Percentiles rank a stretch among this genome's conserved stretches.
Conservation (phyloP, 257 asterid genomes). For the Dorcoceras hygrometricum region DNA sequence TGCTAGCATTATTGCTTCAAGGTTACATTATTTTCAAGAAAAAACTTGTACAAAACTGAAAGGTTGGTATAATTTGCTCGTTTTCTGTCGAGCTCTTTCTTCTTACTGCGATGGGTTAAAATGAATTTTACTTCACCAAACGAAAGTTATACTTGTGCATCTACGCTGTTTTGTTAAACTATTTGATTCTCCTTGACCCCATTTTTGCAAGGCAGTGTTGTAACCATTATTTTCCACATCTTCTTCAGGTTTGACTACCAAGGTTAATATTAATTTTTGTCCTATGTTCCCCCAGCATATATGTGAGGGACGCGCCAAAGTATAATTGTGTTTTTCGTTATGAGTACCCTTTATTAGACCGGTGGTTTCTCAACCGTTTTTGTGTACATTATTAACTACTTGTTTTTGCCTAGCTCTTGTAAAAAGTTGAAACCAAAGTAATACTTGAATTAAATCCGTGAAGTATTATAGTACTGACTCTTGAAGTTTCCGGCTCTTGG, state of each 20-base stretch:
- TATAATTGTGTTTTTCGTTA: neutral
- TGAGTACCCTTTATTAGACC: neutral
- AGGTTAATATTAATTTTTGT: neutral
- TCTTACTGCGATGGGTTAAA: neutral
- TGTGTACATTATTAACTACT: no score
- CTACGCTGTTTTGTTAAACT: neutral
- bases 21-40: constrained; percentile 1
- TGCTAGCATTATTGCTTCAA: constrained; percentile 8
- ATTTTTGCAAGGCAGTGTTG: neutral
- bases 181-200: neutral
- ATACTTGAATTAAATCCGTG: constrained; percentile 4
- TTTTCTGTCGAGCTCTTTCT: neutral
- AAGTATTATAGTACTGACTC: neutral
- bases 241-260: neutral
- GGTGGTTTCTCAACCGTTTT: neutral
- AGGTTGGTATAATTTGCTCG: neutral
- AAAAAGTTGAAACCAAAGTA: constrained; percentile 1
- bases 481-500: neutral
- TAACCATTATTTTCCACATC: neutral
- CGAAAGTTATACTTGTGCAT: neutral
- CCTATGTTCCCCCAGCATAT: neutral
- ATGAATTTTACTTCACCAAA: neutral
- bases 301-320: neutral
- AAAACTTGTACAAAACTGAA: neutral
- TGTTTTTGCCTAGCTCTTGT: neutral